Evolutionary conservation across 306 rosid genomes (phyloP).

Genomic region (Lupinus albus): DNA sequence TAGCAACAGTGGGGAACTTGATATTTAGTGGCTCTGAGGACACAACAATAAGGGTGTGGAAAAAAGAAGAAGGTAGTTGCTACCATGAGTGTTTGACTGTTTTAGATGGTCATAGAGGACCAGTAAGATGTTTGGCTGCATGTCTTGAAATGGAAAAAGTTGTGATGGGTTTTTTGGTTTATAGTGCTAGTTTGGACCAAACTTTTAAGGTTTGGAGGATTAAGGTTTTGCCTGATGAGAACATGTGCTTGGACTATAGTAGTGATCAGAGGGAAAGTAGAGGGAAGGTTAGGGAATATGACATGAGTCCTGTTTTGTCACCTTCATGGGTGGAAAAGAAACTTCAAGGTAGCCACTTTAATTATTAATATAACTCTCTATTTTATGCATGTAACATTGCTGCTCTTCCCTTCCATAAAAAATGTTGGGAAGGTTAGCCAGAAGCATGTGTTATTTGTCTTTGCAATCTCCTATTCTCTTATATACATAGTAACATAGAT

Average conservation of each 20-base stretch:
- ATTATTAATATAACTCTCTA: background rate
- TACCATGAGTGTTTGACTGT: slow-evolving; percentile 74
- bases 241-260: slow-evolving; percentile 31
- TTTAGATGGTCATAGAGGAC: slow-evolving; percentile 80
- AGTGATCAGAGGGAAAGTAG: slow-evolving; percentile 35
- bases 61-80: slow-evolving; percentile 63
- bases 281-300: slow-evolving; percentile 41
- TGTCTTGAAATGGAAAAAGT: slow-evolving; percentile 64
- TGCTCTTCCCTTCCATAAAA: background rate
- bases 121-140: slow-evolving; percentile 71
- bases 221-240: slow-evolving; percentile 58
- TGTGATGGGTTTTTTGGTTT: slow-evolving; percentile 62
- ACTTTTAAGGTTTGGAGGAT: slow-evolving; percentile 79
- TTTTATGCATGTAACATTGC: background rate
- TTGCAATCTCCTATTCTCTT: slow-evolving; percentile 17
- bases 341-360: slow-evolving; percentile 47
- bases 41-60: slow-evolving; percentile 72
- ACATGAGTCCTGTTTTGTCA: slow-evolving; percentile 62
- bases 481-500: background rate
- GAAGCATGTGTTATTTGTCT: background rate
- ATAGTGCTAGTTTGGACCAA: slow-evolving; percentile 71
- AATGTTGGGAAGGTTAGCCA: background rate
- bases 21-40: slow-evolving; percentile 82
- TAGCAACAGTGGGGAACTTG: slow-evolving; percentile 65
- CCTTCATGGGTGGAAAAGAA: slow-evolving; percentile 78